Evolutionary conservation across 176 grass and related monocot species (phyloP), one percentile per base, ranked within the genome.

Genomic region (Eleusine coracana): DNA sequence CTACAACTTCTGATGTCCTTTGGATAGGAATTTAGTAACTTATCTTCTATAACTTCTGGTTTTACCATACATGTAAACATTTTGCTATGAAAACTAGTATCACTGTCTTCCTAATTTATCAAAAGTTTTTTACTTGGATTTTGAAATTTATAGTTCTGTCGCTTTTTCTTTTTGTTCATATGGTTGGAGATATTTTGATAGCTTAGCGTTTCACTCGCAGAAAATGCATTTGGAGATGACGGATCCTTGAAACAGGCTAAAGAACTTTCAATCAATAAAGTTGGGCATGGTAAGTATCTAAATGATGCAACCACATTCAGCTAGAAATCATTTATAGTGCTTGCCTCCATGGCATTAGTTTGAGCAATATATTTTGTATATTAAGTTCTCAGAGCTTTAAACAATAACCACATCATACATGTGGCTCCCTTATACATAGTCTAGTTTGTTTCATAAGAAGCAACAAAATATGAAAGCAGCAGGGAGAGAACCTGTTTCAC

Each of bases 241-340:
- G 96, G 96, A 78, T 88, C 51, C 68, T 87, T 98, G 89, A 92
- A 91, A 73, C 96, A 95, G 78, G 73, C 89, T 74, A 98, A 95
- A 71, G 92, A 98, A 85, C 82, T 98, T 58, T 98, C 96, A 64
- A 98, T 98, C 68, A 98, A 95, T 85, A 98, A 95, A 93, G 92
- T 95, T 71, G 92, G 96, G 20, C 96, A 98, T 55, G 96, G 92
- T 98, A 84, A 90, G 90, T 88, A 54, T 78, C 16, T 59, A 40
- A 41, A 79, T 12, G 0, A 2, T 37, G 39, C 20, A 31, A 54
- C 42, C 38, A 78, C n/a, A 45, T 77, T 87, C 60, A 90, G 23
- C 18, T 12, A 84, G 40, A 55, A 75, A 8, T 8, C 10, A 41
- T 67, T 55, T 82, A 11, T 27, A 12, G 42, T 16, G n/a, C 50